A percentile compares a stretch with the other conserved stretches of the same genome.
phyloP scores from a whole-genome alignment of 2,329 filamentous ascomycete genomes.

The Fusarium sp. region DNA sequence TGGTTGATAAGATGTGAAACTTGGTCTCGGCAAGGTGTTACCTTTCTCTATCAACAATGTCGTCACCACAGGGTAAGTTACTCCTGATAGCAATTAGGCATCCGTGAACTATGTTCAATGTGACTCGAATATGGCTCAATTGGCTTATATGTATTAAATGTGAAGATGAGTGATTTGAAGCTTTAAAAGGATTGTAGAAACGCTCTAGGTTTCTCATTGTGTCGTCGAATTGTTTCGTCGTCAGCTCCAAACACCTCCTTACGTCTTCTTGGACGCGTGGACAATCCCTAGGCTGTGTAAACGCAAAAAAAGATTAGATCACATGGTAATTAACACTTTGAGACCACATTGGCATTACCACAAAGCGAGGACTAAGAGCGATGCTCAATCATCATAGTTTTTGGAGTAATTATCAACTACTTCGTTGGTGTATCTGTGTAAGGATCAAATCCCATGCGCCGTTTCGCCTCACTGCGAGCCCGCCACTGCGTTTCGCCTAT shows the following conservation, averaged over 20 bases:
- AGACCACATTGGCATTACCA: not conserved
- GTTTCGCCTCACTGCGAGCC: conserved; percentile 60
- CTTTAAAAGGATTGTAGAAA: not conserved
- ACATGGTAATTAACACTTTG: too few relatives aligned
- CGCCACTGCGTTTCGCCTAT: conserved; percentile 59
- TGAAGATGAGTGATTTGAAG: too few relatives aligned
- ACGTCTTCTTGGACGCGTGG: not conserved
- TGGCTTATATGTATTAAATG: not conserved
- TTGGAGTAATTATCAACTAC: conserved; percentile 10
- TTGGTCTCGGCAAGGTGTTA: not conserved
- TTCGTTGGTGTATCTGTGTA: conserved; percentile 60
- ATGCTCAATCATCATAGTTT: not conserved
- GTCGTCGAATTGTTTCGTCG: not conserved
- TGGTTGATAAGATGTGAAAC: conserved; percentile 26
- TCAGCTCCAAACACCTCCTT: not conserved
- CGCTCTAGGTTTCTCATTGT: not conserved
- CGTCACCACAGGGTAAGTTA: conserved; percentile 33
- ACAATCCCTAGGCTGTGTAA: not conserved
- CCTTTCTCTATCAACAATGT: conserved; percentile 9
- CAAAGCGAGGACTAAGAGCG: not conserved
- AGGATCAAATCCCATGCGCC: conserved; percentile 67
- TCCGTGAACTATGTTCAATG: too few relatives aligned
- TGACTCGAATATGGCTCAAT: not conserved
- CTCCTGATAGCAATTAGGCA: not conserved
- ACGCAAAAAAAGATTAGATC: too few relatives aligned